phyloP scores from a whole-genome alignment of 2,329 filamentous ascomycete species.

The Eutypella sp. region DNA sequence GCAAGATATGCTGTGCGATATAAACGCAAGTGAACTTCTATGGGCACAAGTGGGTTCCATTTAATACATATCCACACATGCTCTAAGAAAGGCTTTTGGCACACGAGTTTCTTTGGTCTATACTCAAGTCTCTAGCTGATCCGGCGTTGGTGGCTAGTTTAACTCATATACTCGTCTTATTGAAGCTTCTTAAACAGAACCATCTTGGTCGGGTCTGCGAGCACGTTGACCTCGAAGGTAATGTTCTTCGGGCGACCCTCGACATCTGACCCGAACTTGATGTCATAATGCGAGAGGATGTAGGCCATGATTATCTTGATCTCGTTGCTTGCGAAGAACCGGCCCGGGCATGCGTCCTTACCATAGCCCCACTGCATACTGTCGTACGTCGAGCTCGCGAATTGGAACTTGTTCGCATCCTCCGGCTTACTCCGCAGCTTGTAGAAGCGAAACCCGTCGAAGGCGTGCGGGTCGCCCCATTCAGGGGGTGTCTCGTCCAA shows the following conservation, averaged over 20 bases:
- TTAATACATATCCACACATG: too few relatives aligned
- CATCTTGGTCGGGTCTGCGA: constrained; percentile 20
- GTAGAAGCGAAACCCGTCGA: constrained; percentile 25
- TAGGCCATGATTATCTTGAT: constrained; percentile 30
- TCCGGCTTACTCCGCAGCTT: constrained; percentile 18
- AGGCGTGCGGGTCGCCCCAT: constrained; percentile 20
- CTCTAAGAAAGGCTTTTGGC: too few relatives aligned
- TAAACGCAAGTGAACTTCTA: too few relatives aligned
- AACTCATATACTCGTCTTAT: too few relatives aligned
- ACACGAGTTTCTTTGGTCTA: too few relatives aligned
- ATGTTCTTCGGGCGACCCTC: constrained; percentile 19
- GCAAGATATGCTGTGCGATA: too few relatives aligned
- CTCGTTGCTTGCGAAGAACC: constrained; percentile 35
- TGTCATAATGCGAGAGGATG: constrained; percentile 20
- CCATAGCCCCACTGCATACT: constrained; percentile 34
- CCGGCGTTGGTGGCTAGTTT: too few relatives aligned
- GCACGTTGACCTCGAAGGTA: constrained; percentile 26
- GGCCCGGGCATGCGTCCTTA: constrained; percentile 34
- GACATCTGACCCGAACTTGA: constrained; percentile 18
- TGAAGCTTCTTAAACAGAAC: constrained; percentile 20
- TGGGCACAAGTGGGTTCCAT: too few relatives aligned
- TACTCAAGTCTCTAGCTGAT: too few relatives aligned
- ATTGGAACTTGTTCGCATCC: constrained; percentile 24
- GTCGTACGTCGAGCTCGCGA: constrained; percentile 28
- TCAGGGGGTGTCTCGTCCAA: constrained; percentile 19